Evolutionary conservation across 192 early-diverging fungal genomes (phyloP), one percentile per base, ranked within the genome.

Genomic region (Neocallimastix lanati): DNA sequence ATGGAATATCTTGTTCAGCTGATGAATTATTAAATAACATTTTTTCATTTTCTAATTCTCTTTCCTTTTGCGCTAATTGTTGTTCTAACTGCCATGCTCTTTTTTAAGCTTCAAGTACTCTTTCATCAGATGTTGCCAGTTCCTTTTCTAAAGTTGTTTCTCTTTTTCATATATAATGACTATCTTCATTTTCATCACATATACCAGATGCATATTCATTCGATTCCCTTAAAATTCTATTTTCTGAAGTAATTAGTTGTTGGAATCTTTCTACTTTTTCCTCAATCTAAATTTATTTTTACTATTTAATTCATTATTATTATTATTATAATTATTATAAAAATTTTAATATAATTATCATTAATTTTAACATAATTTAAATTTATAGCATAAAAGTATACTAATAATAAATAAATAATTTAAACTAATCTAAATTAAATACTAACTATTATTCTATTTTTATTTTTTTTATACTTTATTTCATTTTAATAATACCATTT

Each of bases 181-280:
- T 50, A 50, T 50, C 40, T 16, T 67, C 50, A n/a, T 67, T 67
- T 3, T 25, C 50, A 27, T 67, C 25, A 25, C n/a, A 21, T 11
- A 21, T 67, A 21, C 50, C 79, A 29, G 82, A 83, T 14, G 88
- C 79, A 76, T 84, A 83, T 76, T 87, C 91, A 78, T 86, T 88
- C 82, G 93, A 81, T 76, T 94, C 93, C 28, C 93, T 86, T 79
- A 94, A 85, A 77, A 94, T 93, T 80, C 92, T 88, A 83, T 94
- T 93, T 80, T 94, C 93, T 77, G 88, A 88, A 16, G 93, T 94
- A 76, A 94, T 93, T 12, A 93, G 86, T 29, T 92, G 86, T 78
- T 93, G 90, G 78, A 93, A 94, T 79, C 86, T 84, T 77, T 90
- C 85, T 28, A 94, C 93, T 76, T 92, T 83, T 82, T 94, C 93